Evolutionary conservation across 2,329 filamentous ascomycete genomes (phyloP).

Genomic region (Neofusicoccum kwambonambiense): DNA sequence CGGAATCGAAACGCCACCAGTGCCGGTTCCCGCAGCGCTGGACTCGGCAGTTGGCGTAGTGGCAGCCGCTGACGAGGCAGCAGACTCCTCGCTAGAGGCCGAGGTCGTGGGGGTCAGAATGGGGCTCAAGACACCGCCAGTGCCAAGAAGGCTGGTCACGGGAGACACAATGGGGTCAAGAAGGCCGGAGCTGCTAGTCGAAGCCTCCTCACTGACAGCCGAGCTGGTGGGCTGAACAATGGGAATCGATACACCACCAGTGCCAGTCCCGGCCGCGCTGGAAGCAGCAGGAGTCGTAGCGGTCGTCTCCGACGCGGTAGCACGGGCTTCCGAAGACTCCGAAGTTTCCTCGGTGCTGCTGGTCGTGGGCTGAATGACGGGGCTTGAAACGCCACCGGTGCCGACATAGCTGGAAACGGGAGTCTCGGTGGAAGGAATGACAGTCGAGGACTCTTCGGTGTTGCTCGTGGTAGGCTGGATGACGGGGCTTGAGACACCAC

Average conservation of each 20-base stretch:
- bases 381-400: slow-evolving; percentile 11
- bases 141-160: slow-evolving; percentile 3
- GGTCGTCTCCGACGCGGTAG: background rate
- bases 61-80: background rate
- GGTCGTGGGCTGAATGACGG: slow-evolving; percentile 9
- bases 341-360: background rate
- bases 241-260: slow-evolving; percentile 15
- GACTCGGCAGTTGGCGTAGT: background rate
- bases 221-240: slow-evolving; percentile 16
- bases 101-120: background rate
- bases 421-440: background rate
- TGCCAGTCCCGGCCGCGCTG: slow-evolving; percentile 10
- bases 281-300: background rate
- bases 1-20: slow-evolving; percentile 12
- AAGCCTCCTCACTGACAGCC: background rate
- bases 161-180: background rate
- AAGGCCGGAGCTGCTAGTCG: background rate
- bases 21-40: slow-evolving; percentile 11
- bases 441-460: background rate
- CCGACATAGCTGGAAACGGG: background rate
- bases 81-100: background rate
- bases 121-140: background rate
- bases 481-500: slow-evolving; percentile 17
- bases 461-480: slow-evolving; percentile 7
- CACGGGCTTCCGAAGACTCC: background rate